These are phyloP conservation scores for Kwoniella mangroviensis DNA, from an alignment of 768 basidiomycete species.

Conservation along the genomic window DNA sequence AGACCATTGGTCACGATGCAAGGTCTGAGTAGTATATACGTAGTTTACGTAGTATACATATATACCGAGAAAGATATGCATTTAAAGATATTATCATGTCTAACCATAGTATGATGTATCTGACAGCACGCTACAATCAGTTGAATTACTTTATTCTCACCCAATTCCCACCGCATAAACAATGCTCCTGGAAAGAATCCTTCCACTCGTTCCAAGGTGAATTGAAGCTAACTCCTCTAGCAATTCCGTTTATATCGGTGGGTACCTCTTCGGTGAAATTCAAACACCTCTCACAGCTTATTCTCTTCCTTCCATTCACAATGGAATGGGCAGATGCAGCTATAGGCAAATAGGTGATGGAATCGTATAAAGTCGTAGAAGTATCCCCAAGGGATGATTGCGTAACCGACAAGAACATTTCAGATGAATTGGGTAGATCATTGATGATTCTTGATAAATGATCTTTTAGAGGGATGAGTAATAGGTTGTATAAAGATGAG, in stretches of 20 bases:
- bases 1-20: too few species aligned
- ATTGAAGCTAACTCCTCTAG: not conserved
- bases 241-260: too few species aligned
- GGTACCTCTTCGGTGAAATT: constrained; percentile 10
- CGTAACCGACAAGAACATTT: constrained; percentile 29
- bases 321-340: not conserved
- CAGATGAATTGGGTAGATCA: constrained; percentile 31
- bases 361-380: constrained; percentile 19
- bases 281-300: constrained; percentile 21
- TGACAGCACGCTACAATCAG: not conserved
- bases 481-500: constrained; percentile 17
- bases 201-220: constrained; percentile 34
- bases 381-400: not conserved
- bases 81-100: not conserved
- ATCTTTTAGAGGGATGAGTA: constrained; percentile 13
- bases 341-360: constrained; percentile 31
- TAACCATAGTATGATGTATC: not conserved
- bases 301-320: not conserved
- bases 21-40: too few species aligned
- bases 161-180: constrained; percentile 49
- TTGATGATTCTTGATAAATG: constrained; percentile 5
- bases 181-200: constrained; percentile 24
- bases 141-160: not conserved
- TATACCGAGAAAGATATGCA: not conserved
- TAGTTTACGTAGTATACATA: too few species aligned